Evolutionary conservation across 108 stramenopile genomes (phyloP).

Genomic region (Cyclotella atomus): DNA sequence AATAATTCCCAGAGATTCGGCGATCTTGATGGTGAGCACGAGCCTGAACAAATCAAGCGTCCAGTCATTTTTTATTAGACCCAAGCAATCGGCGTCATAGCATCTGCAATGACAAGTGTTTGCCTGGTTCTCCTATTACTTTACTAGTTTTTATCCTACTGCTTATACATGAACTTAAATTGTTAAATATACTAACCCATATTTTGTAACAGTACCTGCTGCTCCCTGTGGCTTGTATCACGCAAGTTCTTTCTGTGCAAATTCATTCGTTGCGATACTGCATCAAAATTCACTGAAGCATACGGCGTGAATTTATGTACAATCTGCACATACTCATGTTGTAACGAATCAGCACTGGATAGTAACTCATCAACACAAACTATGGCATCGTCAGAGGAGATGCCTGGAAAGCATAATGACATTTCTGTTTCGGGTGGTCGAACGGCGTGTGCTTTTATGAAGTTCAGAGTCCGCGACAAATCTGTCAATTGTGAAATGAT

Average conservation of each 20-base stretch:
- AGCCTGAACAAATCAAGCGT: no score
- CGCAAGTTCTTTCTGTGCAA: neutral
- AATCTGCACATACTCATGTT: slow-evolving; percentile 1
- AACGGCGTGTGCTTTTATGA: slow-evolving; percentile 1
- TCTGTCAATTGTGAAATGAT: neutral
- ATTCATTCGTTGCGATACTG: slow-evolving; percentile 53
- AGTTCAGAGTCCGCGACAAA: slow-evolving; percentile 6
- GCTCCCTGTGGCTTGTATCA: no score
- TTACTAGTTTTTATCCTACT: no score
- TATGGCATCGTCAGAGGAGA: slow-evolving; percentile 1
- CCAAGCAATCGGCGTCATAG: no score
- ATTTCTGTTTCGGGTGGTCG: slow-evolving; percentile 4
- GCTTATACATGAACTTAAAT: no score
- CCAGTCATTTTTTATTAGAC: no score
- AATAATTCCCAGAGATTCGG: no score
- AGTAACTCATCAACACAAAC: slow-evolving; percentile 11
- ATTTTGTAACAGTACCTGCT: no score
- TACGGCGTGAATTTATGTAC: slow-evolving; percentile 4
- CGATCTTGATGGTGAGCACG: no score
- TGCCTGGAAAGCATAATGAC: slow-evolving; percentile 22
- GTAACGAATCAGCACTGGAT: neutral
- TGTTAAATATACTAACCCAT: no score
- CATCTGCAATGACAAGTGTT: no score
- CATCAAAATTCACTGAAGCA: slow-evolving; percentile 46
- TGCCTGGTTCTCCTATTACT: no score